Percentiles rank a stretch among this genome's conserved stretches.
Evolutionary conservation across 305 asterid genomes (phyloP).

Genomic region (Euphrasia arctica): DNA sequence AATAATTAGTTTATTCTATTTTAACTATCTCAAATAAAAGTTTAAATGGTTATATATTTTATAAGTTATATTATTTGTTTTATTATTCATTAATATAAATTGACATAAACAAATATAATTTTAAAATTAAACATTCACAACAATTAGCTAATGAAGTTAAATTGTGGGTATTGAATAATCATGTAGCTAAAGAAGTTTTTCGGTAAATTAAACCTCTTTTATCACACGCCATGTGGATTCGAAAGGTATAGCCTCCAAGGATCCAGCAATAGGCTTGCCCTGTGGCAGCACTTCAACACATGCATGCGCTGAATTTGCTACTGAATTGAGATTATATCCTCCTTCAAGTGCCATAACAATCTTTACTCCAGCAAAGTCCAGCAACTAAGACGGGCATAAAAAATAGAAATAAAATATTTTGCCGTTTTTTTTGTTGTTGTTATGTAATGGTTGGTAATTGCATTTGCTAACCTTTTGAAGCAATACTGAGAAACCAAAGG

Average conservation of each 20-base stretch:
- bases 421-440: neutral
- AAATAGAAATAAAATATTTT: slow-evolving; percentile 8
- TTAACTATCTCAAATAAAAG: too few species aligned
- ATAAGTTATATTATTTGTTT: too few species aligned
- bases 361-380: slow-evolving; percentile 84
- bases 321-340: slow-evolving; percentile 78
- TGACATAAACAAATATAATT: too few species aligned
- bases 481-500: slow-evolving; percentile 79
- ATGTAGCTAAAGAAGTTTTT: too few species aligned
- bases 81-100: too few species aligned
- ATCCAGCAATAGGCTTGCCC: slow-evolving; percentile 47
- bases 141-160: too few species aligned
- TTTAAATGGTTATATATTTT: too few species aligned
- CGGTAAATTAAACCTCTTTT: slow-evolving; percentile 39
- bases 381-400: slow-evolving; percentile 48
- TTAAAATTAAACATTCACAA: too few species aligned
- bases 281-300: slow-evolving; percentile 73
- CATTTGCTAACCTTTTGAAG: slow-evolving; percentile 65
- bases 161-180: too few species aligned
- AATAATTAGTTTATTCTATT: too few species aligned
- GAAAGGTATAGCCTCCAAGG: slow-evolving; percentile 62
- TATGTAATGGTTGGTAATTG: slow-evolving; percentile 20
- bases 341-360: slow-evolving; percentile 99
- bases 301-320: slow-evolving; percentile 74
- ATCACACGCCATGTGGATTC: slow-evolving; percentile 89